Conservation (phyloP, 2,329 filamentous ascomycete species). For the Pestalotiopsis sp. region DNA sequence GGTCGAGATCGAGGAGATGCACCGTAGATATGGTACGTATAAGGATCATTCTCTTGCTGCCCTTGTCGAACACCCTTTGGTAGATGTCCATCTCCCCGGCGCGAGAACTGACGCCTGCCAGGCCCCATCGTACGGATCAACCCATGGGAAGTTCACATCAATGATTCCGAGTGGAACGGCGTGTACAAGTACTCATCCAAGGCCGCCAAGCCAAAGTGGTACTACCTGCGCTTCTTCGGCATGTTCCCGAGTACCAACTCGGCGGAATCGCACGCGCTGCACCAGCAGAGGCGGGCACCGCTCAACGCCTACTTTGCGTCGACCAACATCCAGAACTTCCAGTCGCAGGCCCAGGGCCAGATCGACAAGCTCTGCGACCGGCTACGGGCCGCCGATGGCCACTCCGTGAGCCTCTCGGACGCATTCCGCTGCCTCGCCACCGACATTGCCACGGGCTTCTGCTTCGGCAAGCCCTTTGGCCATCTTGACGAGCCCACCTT, state of each 20-base stretch:
- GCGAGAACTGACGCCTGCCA: background rate
- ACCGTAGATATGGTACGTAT: conserved; percentile 21
- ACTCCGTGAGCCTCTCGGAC: conserved; percentile 22
- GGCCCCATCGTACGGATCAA: conserved; percentile 8
- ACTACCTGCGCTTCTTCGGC: conserved; percentile 28
- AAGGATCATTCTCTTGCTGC: background rate
- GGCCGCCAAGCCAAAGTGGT: conserved; percentile 26
- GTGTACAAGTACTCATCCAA: conserved; percentile 26
- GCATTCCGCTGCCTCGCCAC: conserved; percentile 26
- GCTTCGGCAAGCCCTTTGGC: conserved; percentile 24
- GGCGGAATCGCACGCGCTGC: conserved; percentile 25
- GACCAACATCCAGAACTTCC: conserved; percentile 25
- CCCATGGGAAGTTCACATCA: conserved; percentile 10
- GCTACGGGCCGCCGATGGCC: conserved; percentile 15
- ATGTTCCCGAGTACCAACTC: conserved; percentile 27
- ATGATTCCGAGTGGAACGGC: conserved; percentile 13
- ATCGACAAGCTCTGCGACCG: conserved; percentile 23
- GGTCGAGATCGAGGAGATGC: conserved; percentile 26
- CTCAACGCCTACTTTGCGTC: conserved; percentile 26
- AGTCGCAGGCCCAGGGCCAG: conserved; percentile 23
- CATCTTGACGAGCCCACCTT: conserved; percentile 27
- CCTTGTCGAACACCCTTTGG: background rate
- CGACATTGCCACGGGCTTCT: conserved; percentile 27
- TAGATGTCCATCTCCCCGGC: background rate
- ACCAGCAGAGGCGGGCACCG: conserved; percentile 25